Evolutionary conservation across 2,329 filamentous ascomycete genomes (phyloP).

Genomic region (Colletotrichum spinosum): DNA sequence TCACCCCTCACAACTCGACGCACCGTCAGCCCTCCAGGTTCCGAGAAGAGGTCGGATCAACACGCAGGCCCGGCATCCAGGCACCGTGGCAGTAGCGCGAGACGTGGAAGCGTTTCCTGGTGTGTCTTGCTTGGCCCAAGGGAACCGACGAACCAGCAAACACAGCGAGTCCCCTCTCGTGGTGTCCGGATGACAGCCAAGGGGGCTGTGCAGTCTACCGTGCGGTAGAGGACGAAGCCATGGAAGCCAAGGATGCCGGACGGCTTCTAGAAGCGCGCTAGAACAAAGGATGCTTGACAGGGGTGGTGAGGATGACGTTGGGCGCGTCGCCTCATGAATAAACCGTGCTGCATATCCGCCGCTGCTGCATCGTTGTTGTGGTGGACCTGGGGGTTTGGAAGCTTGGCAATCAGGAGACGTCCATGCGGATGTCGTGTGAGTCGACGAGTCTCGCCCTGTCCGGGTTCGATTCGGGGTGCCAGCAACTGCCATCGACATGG

Average conservation of each 20-base stretch:
- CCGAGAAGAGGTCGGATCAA: too few relatives aligned
- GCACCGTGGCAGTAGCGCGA: too few relatives aligned
- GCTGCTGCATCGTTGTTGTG: too few relatives aligned
- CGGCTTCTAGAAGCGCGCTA: conserved; percentile 36
- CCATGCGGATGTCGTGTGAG: not conserved
- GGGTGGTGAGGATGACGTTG: conserved; percentile 15
- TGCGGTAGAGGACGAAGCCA: conserved; percentile 10
- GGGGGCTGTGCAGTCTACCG: not conserved
- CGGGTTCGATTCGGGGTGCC: conserved; percentile 1
- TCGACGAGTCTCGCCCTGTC: conserved; percentile 17
- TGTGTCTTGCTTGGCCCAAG: not conserved
- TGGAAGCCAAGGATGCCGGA: conserved; percentile 12
- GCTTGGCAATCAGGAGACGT: too few relatives aligned
- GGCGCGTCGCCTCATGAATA: not conserved
- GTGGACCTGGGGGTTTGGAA: too few relatives aligned
- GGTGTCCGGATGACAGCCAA: not conserved
- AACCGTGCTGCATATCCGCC: too few relatives aligned
- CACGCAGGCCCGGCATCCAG: too few relatives aligned
- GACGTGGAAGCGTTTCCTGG: not conserved
- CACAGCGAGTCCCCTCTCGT: too few relatives aligned
- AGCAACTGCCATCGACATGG: too few relatives aligned
- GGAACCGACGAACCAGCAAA: not conserved
- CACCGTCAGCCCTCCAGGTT: too few relatives aligned
- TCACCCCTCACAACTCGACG: too few relatives aligned
- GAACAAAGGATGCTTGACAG: conserved; percentile 34